phyloP scores from a whole-genome alignment of 371 early-diverging fungal species.

The Gilbertella persicaria region DNA sequence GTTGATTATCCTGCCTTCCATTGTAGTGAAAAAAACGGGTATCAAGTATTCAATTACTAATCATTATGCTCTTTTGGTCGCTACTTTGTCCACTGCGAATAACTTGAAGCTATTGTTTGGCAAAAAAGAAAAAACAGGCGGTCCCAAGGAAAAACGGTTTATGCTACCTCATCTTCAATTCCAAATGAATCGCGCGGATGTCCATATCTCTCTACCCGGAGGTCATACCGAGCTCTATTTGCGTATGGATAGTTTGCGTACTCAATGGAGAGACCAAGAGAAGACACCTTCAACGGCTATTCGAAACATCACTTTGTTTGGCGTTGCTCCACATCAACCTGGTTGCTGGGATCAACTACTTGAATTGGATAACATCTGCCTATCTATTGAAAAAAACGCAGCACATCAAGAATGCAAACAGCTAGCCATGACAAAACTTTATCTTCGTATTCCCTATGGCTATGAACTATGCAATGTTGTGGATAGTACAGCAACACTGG shows the following conservation, averaged over 20 bases:
- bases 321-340: slow-evolving; percentile 16
- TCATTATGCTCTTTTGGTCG: slow-evolving; percentile 34
- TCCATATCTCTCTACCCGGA: slow-evolving; percentile 26
- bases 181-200: slow-evolving; percentile 36
- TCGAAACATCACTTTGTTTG: slow-evolving; percentile 34
- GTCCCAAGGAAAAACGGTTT: neutral
- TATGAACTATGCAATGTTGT: slow-evolving; percentile 42
- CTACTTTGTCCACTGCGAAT: slow-evolving; percentile 8
- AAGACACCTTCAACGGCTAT: slow-evolving; percentile 12
- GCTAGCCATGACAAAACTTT: slow-evolving; percentile 27
- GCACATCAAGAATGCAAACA: slow-evolving; percentile 15
- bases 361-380: slow-evolving; percentile 33
- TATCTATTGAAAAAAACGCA: slow-evolving; percentile 25
- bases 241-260: slow-evolving; percentile 33
- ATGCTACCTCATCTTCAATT: slow-evolving; percentile 24
- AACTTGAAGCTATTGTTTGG: slow-evolving; percentile 9
- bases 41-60: slow-evolving; percentile 27
- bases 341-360: slow-evolving; percentile 44
- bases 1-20: slow-evolving; percentile 11
- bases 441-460: slow-evolving; percentile 43
- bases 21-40: slow-evolving; percentile 35
- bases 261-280: slow-evolving; percentile 14
- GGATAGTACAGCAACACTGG: slow-evolving; percentile 36
- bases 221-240: slow-evolving; percentile 24
- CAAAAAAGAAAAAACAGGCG: neutral